These are phyloP conservation scores for Colletotrichum acutatum DNA, from an alignment of 2,329 filamentous ascomycete species.

Conservation along the genomic window DNA sequence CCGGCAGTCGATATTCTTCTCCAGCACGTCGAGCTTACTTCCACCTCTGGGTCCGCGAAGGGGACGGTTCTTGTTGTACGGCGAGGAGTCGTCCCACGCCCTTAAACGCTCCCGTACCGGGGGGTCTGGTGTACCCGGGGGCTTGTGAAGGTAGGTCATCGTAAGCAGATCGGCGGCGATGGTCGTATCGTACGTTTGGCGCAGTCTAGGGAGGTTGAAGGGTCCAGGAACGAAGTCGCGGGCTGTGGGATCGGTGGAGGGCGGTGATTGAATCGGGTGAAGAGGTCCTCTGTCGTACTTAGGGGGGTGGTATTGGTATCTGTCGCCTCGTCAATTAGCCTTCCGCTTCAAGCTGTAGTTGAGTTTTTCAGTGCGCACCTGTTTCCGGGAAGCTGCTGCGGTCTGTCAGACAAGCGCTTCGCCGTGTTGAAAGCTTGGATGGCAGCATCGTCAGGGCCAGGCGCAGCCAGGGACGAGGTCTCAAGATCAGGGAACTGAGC, in stretches of 20 bases:
- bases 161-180: slow-evolving; percentile 89
- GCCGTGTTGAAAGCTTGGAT: slow-evolving; percentile 54
- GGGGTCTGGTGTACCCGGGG: slow-evolving; percentile 74
- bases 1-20: slow-evolving; percentile 79
- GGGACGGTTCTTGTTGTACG: slow-evolving; percentile 93
- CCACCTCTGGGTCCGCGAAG: slow-evolving; percentile 86
- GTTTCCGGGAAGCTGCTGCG: slow-evolving; percentile 56
- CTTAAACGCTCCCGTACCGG: slow-evolving; percentile 75
- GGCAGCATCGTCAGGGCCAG: slow-evolving; percentile 50
- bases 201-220: slow-evolving; percentile 86
- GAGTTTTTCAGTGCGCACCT: slow-evolving; percentile 49
- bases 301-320: slow-evolving; percentile 94
- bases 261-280: slow-evolving; percentile 92
- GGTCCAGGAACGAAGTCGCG: slow-evolving; percentile 91
- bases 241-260: slow-evolving; percentile 85
- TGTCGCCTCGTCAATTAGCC: slow-evolving; percentile 30
- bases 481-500: slow-evolving; percentile 61
- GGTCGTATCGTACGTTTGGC: slow-evolving; percentile 90
- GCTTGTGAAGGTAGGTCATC: slow-evolving; percentile 86
- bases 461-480: slow-evolving; percentile 59
- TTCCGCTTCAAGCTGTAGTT: slow-evolving; percentile 40
- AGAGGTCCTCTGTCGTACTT: slow-evolving; percentile 95
- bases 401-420: slow-evolving; percentile 48
- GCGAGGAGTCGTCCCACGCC: slow-evolving; percentile 88
- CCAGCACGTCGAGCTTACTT: slow-evolving; percentile 76